phyloP scores from a whole-genome alignment of 768 basidiomycete genomes.

The Tricholoma matsutake region DNA sequence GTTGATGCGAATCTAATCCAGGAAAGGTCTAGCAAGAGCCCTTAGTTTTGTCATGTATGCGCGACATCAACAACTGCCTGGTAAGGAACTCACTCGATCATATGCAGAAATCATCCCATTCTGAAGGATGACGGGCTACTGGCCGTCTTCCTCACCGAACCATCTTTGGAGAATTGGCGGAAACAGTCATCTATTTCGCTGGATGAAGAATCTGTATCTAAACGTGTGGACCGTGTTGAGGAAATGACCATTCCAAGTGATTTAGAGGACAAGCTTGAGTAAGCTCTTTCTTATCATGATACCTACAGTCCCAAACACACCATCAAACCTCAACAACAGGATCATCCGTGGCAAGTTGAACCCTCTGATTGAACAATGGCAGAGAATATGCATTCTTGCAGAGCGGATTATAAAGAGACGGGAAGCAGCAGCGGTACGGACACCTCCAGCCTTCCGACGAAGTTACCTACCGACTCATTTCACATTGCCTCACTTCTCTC shows the following conservation, averaged over 20 bases:
- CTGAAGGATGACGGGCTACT: constrained; percentile 86
- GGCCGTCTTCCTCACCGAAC: constrained; percentile 76
- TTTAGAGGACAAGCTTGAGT: constrained; percentile 86
- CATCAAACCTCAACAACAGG: constrained; percentile 35
- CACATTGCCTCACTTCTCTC: constrained; percentile 50
- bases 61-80: background rate
- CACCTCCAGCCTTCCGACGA: constrained; percentile 59
- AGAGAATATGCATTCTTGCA: constrained; percentile 79
- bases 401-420: constrained; percentile 89
- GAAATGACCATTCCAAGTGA: constrained; percentile 94
- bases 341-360: constrained; percentile 73
- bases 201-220: constrained; percentile 85
- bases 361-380: constrained; percentile 86
- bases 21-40: constrained; percentile 78
- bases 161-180: constrained; percentile 85
- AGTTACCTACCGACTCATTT: constrained; percentile 70
- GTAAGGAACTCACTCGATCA: background rate
- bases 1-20: constrained; percentile 25
- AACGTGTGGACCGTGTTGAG: constrained; percentile 75
- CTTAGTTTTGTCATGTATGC: constrained; percentile 74
- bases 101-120: constrained; percentile 80
- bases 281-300: constrained; percentile 18
- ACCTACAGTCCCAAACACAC: background rate
- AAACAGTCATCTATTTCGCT: constrained; percentile 72
- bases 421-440: constrained; percentile 89